Evolutionary conservation across 768 basidiomycete species (phyloP), one percentile per base, ranked within the genome.

Genomic region (Xerocomellus chrysenteron): DNA sequence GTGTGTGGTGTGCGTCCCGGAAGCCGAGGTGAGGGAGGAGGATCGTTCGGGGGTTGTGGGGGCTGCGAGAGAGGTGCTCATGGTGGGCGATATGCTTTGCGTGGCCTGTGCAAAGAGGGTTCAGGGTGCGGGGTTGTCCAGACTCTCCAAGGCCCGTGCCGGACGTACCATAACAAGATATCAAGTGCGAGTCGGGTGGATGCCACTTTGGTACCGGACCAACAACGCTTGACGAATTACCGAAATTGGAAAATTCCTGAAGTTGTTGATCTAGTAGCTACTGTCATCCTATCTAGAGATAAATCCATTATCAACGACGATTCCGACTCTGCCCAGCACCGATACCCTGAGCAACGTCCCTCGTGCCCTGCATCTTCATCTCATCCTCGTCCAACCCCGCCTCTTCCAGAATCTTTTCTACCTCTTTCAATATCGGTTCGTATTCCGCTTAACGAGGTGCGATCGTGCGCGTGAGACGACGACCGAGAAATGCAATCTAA

Each of bases 331-430:
- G 78, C 8, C 76, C 80, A 30, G 64, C 63, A 14, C 74, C 73
- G 5, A 70, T 71, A 30, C 73, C 73, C n/a, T 19, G 32, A 30
- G 65, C 65, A 14, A 52, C 65, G 55, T 68, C 52, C 73, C 78
- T 79, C 17, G 75, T 78, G 5, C 83, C 85, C 24, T 80, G 80
- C 56, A 74, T 75, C 62, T 78, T 78, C 81, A 92, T 89, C 63
- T 92, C 90, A 21, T 90, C 87, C 57, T 90, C 88, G 55, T 94
- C 90, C 50, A 94, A 70, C 0, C 92, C 93, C 0, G 94, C 92
- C 62, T 92, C 91, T 11, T 81, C 82, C 49, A 93, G 70, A 42
- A 94, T 94, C 61, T 81, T 87, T 67, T 92, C 91, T 3, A 94
- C 87, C 67, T 94, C 90, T 58, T 86, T 76, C 17, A 95, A 70